Evolutionary conservation across 83 land plant species (phyloP), one percentile per base, ranked within the genome.

Genomic region (Larix sibirica): DNA sequence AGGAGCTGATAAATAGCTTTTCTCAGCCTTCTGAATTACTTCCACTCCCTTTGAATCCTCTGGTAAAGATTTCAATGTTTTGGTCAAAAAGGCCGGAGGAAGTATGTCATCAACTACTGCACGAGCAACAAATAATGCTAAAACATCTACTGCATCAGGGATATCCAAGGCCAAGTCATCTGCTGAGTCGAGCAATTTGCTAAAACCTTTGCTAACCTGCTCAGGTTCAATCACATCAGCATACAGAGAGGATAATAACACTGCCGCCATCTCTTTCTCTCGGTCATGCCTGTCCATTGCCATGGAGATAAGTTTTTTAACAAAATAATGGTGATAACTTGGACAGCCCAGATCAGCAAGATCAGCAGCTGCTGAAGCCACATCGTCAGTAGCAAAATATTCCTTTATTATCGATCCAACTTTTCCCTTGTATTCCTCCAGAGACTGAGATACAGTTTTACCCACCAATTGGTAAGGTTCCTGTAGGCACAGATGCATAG

Each of bases 181-280:
- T 70, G 90, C 95, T 60, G 97, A 91, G 80, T 97, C 98, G 54
- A 97, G 93, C 65, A 97, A 94, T 83, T 94, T 84, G 70, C 85
- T 50, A 81, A 94, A 97, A 8, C 98, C 98, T 77, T 92, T 91
- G 20, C 92, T 91, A 10, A 97, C 92, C 82, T 94, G 93, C 64
- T 91, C 90, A 10, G 98, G 81, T 68, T 91, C 92, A 50, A 97
- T 92, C 20, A 97, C 92, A 88, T 95, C 97, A 13, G 93, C 93
- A 82, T 97, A 97, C 1, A 97, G 84, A 62, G 99, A 89, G 40
- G 99, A 97, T 14, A 95, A 89, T 24, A 97, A 84, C 82, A 97
- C 99, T 31, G 98, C 90, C 58, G 98, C 94, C 99, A 97, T 97
- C 84, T 97, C 99, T 82, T 97, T 97, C 83, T 97, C 98, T 62